Conservation (phyloP, 2,329 filamentous ascomycete genomes). For the Sarocladium oryzae region DNA sequence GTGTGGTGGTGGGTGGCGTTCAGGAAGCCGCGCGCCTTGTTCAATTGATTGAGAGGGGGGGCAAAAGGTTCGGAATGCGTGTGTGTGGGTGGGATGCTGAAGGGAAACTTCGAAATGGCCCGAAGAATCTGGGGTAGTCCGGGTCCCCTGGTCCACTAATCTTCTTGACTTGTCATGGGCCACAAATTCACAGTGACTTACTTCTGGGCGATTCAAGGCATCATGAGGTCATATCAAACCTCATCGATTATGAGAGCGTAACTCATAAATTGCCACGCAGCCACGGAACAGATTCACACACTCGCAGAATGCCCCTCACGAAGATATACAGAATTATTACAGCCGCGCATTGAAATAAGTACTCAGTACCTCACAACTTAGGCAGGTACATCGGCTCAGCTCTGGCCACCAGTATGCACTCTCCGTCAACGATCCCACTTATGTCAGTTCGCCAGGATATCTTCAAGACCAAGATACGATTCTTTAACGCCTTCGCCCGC, state of each 20-base stretch:
- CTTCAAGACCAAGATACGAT: neutral
- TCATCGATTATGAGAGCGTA: no score
- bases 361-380: no score
- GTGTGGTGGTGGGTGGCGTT: neutral
- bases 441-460: slow-evolving; percentile 3
- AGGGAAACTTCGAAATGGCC: neutral
- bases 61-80: neutral
- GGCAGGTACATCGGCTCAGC: no score
- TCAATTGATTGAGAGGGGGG: neutral
- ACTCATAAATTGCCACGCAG: no score
- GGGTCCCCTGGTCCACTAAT: neutral
- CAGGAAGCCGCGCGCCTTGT: neutral
- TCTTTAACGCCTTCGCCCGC: neutral
- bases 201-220: no score
- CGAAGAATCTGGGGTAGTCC: slow-evolving; percentile 4
- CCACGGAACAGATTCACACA: no score
- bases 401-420: neutral
- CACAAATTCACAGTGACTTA: no score
- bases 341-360: no score
- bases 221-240: no score
- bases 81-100: neutral
- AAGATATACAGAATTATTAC: no score
- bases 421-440: neutral
- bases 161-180: neutral
- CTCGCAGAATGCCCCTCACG: no score